These are phyloP conservation scores for Albizia julibrissin DNA, from an alignment of 306 rosid species.

Conservation along the genomic window DNA sequence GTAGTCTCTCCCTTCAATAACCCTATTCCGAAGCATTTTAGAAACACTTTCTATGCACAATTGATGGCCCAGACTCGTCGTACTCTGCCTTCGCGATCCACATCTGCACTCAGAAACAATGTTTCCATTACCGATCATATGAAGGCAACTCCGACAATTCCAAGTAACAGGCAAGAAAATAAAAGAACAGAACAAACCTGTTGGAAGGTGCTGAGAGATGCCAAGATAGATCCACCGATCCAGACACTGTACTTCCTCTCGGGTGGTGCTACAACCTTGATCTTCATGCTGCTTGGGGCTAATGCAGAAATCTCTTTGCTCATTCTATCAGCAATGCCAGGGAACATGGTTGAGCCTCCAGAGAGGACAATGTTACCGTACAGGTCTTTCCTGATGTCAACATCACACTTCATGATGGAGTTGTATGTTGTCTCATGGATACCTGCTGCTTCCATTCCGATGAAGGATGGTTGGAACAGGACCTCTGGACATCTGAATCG, in stretches of 20 bases:
- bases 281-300: slow-evolving; percentile 99
- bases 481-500: slow-evolving; percentile 99
- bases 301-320: slow-evolving; percentile 97
- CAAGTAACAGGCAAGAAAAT: neutral
- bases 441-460: slow-evolving; percentile 99
- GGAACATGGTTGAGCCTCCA: slow-evolving; percentile 98
- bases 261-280: slow-evolving; percentile 98
- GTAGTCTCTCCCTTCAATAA: slow-evolving; percentile 42
- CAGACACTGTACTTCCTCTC: slow-evolving; percentile 99
- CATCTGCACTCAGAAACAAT: slow-evolving; percentile 63
- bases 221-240: slow-evolving; percentile 99
- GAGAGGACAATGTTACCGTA: slow-evolving; percentile 98
- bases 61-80: slow-evolving; percentile 97
- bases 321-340: slow-evolving; percentile 98
- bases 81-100: slow-evolving; percentile 99
- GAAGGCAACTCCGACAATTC: slow-evolving; percentile 8
- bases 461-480: slow-evolving; percentile 90
- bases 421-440: slow-evolving; percentile 99
- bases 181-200: slow-evolving; percentile 59
- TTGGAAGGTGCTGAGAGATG: slow-evolving; percentile 99
- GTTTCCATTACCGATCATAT: slow-evolving; percentile 7
- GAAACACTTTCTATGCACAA: slow-evolving; percentile 99
- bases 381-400: slow-evolving; percentile 95
- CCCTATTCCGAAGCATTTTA: slow-evolving; percentile 47
- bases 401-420: slow-evolving; percentile 98